phyloP scores from a whole-genome alignment of 495 filamentous ascomycete genomes.

The Thozetella sp. region DNA sequence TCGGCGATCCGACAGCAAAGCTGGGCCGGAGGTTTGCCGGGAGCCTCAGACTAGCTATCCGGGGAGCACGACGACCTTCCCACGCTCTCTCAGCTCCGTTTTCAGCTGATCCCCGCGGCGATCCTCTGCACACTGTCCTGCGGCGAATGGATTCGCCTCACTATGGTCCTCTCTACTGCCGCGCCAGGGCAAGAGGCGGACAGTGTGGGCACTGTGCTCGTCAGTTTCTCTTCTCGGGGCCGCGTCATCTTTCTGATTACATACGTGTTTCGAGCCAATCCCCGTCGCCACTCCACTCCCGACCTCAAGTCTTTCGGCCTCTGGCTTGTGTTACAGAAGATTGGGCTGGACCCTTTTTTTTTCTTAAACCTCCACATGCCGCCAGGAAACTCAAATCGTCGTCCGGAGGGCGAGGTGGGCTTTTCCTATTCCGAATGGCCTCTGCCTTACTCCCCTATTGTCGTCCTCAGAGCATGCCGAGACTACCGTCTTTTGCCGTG shows the following conservation, averaged over 20 bases:
- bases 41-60: too few species aligned
- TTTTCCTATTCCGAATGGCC: background rate
- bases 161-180: background rate
- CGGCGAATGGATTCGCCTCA: too few species aligned
- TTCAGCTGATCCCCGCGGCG: background rate
- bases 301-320: background rate
- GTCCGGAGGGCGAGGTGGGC: too few species aligned
- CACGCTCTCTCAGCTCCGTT: background rate
- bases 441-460: too few species aligned
- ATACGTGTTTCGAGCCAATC: slow-evolving; percentile 3
- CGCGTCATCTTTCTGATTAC: slow-evolving; percentile 1
- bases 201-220: background rate
- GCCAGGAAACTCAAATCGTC: background rate
- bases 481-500: too few species aligned
- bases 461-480: too few species aligned
- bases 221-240: background rate
- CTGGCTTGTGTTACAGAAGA: background rate
- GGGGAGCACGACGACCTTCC: too few species aligned
- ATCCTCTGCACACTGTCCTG: background rate
- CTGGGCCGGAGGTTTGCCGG: too few species aligned
- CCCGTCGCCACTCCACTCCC: background rate
- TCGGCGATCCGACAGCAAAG: too few species aligned
- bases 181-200: background rate
- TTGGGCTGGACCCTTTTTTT: background rate
- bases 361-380: background rate